Percentiles rank a stretch among this genome's conserved stretches.
Conservation (phyloP, 148 eudicot genomes). For the Bassia scoparia region DNA sequence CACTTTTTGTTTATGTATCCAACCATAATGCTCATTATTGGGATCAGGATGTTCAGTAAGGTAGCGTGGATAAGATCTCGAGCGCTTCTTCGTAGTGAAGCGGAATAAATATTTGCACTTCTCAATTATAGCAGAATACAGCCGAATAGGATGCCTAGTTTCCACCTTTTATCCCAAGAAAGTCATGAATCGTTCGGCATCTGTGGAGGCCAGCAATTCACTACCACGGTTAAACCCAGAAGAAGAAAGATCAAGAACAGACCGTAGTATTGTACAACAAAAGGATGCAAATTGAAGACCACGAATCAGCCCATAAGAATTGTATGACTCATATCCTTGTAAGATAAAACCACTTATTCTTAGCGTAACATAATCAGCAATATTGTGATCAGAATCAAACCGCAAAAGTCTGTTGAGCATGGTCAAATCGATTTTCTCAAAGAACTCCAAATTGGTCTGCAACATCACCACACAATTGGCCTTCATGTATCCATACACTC, state of each 20-base stretch:
- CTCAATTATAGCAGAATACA: constrained; percentile 95
- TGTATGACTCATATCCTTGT: constrained; percentile 99
- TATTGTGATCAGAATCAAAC: constrained; percentile 92
- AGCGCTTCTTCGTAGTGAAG: constrained; percentile 96
- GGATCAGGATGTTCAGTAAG: constrained; percentile 99
- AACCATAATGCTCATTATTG: constrained; percentile 97
- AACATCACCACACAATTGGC: constrained; percentile 99
- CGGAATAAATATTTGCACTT: constrained; percentile 97
- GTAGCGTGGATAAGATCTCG: constrained; percentile 98
- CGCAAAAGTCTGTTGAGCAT: constrained; percentile 98
- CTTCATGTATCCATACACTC: constrained; percentile 87
- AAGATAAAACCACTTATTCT: constrained; percentile 97
- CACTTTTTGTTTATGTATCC: constrained; percentile 98
- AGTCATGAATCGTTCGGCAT: constrained; percentile 97
- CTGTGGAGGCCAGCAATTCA: constrained; percentile 99
- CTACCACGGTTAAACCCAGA: constrained; percentile 97
- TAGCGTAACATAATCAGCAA: constrained; percentile 99
- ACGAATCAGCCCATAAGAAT: constrained; percentile 96
- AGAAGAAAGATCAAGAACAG: constrained; percentile 91
- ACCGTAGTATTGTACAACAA: constrained; percentile 97
- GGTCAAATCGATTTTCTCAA: constrained; percentile 97
- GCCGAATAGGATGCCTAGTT: constrained; percentile 87
- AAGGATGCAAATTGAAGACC: constrained; percentile 99
- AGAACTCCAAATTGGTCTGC: constrained; percentile 96
- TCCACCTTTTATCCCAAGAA: constrained; percentile 82